Evolutionary conservation across 2,329 filamentous ascomycete species (phyloP), one percentile per base, ranked within the genome.

Genomic region (Apiospora kogelbergensis): DNA sequence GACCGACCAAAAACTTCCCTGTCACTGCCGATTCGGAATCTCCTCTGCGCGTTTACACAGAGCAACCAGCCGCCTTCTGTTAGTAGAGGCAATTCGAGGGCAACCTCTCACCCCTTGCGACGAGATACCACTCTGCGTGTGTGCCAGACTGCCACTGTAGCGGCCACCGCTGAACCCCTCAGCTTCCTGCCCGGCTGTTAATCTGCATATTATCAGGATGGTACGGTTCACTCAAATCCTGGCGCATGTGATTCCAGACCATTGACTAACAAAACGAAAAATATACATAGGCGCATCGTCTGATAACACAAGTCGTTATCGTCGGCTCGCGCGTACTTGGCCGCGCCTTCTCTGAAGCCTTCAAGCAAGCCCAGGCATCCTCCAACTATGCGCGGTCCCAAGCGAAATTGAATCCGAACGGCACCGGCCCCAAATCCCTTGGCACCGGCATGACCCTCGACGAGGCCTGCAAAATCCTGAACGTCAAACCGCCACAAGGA

Each of bases 381-480:
- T 93, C 92, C 72, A 89, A 93, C 80, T 96, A 97, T 81, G 90
- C 91, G 74, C 91, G 91, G 73, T 89, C 93, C 67, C 90, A 91
- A 73, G 87, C 87, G 72, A 92, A 91, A 76, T 79, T 82, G 68
- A 82, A 80, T 74, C 78, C 74, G 48, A 74, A 78, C 44, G 79
- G 79, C 11, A 76, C 83, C 66, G 78, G 78, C 70, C 75, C 77
- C 48, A 79, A 76, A 7, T 63, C 48, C 70, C 77, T 86, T 71
- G 85, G 89, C 37, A 88, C 89, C 6, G 93, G 94, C 78, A 91
- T 98, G 81, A 96, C 94, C 10, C 90, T 99, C 76, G 94, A 97
- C 74, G 96, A 99, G 85, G 96, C 96, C 67, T 98, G 94, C 88
- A 93, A 94, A 82, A 98, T 99, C 78, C 88, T 99, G 72, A 97